Conservation (phyloP, 1,284 basidiomycete genomes). For the Cryptococcus amylolentus region DNA sequence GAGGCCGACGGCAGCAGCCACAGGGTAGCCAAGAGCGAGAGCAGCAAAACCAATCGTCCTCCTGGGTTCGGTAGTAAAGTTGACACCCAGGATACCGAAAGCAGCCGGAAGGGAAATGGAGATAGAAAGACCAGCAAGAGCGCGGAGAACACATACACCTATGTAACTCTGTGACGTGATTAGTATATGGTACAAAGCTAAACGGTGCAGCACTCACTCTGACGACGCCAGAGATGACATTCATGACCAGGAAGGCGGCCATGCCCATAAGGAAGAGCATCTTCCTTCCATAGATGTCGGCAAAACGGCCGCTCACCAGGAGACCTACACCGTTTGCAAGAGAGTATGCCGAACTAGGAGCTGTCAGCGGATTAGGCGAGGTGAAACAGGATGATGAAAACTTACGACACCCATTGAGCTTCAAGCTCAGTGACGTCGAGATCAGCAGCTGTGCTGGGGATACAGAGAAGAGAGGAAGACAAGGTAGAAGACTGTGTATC, state of each 20-base stretch:
- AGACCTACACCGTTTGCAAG: conserved; percentile 47
- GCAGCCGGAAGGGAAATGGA: conserved; percentile 27
- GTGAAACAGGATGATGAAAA: neutral
- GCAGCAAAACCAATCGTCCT: conserved; percentile 58
- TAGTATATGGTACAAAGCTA: neutral
- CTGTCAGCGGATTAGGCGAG: neutral
- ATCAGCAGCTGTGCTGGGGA: conserved; percentile 44
- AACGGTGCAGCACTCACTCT: conserved; percentile 6
- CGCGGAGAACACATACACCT: conserved; percentile 27
- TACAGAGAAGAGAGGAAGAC: conserved; percentile 18
- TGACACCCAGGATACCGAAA: conserved; percentile 41
- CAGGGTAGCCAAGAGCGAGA: conserved; percentile 68
- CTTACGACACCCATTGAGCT: conserved; percentile 41
- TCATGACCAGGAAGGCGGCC: neutral
- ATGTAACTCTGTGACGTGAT: conserved; percentile 11
- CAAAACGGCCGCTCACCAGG: conserved; percentile 47
- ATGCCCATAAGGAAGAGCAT: conserved; percentile 42
- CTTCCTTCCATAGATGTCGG: conserved; percentile 47
- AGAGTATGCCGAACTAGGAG: conserved; percentile 40
- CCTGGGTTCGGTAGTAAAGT: conserved; percentile 37
- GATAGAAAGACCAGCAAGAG: conserved; percentile 25
- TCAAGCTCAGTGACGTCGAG: conserved; percentile 31
- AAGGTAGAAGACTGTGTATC: conserved; percentile 13
- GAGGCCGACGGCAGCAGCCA: conserved; percentile 68
- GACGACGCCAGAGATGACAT: conserved; percentile 24